phyloP scores from a whole-genome alignment of 768 basidiomycete genomes.

The Lanmaoa rubissima region DNA sequence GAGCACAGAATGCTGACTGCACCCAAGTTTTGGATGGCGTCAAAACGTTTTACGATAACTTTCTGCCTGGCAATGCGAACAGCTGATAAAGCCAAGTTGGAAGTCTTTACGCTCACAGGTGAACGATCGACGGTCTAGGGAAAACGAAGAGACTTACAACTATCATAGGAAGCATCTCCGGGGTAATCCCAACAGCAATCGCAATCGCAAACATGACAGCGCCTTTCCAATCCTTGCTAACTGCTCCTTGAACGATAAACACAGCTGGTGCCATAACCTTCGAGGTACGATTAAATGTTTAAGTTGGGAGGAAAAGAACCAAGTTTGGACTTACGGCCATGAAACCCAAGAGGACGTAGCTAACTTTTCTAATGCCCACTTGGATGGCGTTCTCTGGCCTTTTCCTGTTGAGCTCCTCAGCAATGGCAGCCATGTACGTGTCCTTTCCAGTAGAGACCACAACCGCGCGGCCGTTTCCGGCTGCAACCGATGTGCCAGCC shows the following conservation, averaged over 20 bases:
- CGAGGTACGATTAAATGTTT: neutral
- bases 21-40: conserved; percentile 61
- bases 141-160: conserved; percentile 19
- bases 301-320: neutral
- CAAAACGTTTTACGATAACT: conserved; percentile 61
- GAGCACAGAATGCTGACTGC: conserved; percentile 55
- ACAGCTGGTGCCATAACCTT: conserved; percentile 33
- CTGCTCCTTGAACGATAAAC: conserved; percentile 31
- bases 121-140: neutral
- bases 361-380: conserved; percentile 33
- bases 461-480: conserved; percentile 32
- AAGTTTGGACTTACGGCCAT: conserved; percentile 24
- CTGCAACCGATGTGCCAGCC: conserved; percentile 34
- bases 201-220: conserved; percentile 34
- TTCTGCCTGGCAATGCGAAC: conserved; percentile 54
- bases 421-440: conserved; percentile 37
- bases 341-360: conserved; percentile 32
- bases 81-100: conserved; percentile 59
- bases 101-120: conserved; percentile 45
- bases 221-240: conserved; percentile 32
- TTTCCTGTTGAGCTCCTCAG: conserved; percentile 32
- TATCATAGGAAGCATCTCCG: conserved; percentile 36
- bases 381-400: conserved; percentile 36
- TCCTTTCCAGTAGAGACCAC: conserved; percentile 33
- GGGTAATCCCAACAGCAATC: conserved; percentile 31